Evolutionary conservation across 768 basidiomycete species (phyloP).

Genomic region (Psilocybe tampanensis): DNA sequence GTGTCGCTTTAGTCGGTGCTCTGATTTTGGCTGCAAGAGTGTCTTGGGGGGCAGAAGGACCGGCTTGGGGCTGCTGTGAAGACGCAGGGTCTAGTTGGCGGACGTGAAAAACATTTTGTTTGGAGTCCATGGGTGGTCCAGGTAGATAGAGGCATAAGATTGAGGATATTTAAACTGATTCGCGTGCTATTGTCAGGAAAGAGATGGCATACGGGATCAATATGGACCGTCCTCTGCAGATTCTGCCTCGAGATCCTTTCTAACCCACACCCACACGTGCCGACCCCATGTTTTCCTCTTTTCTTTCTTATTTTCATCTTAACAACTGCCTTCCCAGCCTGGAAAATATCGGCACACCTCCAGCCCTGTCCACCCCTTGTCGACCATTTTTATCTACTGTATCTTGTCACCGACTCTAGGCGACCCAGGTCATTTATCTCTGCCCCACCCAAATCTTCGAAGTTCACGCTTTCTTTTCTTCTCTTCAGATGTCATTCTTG

Average conservation of each 20-base stretch:
- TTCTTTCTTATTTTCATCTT: neutral
- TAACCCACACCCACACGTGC: slow-evolving; percentile 17
- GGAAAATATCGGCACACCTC: neutral
- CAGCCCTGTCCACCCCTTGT: no score
- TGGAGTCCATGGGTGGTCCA: slow-evolving; percentile 5
- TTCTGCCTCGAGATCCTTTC: slow-evolving; percentile 12
- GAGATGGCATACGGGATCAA: slow-evolving; percentile 14
- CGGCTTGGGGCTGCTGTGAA: neutral
- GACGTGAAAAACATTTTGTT: neutral
- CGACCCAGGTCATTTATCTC: neutral
- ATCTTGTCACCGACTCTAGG: neutral
- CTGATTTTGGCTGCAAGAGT: slow-evolving; percentile 13
- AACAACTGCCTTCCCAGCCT: neutral
- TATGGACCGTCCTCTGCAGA: slow-evolving; percentile 6
- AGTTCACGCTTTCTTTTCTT: neutral
- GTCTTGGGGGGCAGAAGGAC: slow-evolving; percentile 6
- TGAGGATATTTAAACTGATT: slow-evolving; percentile 11
- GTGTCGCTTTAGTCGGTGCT: slow-evolving; percentile 37
- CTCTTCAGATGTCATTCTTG: neutral
- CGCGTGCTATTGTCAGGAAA: slow-evolving; percentile 18
- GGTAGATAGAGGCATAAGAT: neutral
- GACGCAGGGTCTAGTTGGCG: slow-evolving; percentile 6
- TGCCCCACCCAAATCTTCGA: neutral
- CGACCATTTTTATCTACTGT: no score
- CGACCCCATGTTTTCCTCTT: slow-evolving; percentile 13